These are phyloP conservation scores for Botrytis fragariae DNA, from an alignment of 2,329 filamentous ascomycete genomes.

Conservation along the genomic window DNA sequence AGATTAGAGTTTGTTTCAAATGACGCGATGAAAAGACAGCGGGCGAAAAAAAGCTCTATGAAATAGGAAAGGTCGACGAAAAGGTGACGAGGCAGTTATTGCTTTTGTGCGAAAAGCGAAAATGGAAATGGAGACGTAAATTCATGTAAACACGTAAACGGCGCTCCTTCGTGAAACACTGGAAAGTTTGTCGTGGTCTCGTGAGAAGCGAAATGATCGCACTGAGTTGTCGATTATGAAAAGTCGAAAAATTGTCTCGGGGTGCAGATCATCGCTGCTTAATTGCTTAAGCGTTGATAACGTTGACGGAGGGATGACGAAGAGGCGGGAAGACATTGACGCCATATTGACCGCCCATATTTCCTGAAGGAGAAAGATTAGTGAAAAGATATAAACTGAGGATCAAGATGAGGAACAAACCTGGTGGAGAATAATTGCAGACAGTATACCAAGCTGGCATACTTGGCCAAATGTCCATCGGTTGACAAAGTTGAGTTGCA, in stretches of 20 bases:
- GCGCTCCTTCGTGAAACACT: background rate
- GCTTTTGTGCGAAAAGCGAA: conserved; percentile 5
- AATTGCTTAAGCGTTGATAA: conserved; percentile 13
- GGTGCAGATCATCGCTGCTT: background rate
- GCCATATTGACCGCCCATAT: conserved; percentile 19
- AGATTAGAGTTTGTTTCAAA: background rate
- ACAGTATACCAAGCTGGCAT: conserved; percentile 66
- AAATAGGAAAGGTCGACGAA: background rate
- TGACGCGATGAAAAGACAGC: background rate
- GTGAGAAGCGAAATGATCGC: background rate
- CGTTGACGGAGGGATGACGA: background rate
- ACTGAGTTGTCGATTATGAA: background rate
- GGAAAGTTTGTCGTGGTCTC: conserved; percentile 4
- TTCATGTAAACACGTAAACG: background rate
- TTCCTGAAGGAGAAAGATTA: conserved; percentile 10
- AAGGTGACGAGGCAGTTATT: background rate
- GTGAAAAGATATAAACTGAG: background rate
- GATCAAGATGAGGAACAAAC: background rate
- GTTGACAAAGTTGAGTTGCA: conserved; percentile 51
- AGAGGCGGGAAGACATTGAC: conserved; percentile 21
- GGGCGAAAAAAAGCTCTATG: background rate
- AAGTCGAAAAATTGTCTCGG: background rate
- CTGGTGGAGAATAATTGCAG: conserved; percentile 69
- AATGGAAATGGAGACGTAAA: conserved; percentile 4
- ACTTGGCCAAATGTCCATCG: conserved; percentile 43